Conservation (phyloP, 2,329 filamentous ascomycete species). For the Claviceps maximensis region DNA sequence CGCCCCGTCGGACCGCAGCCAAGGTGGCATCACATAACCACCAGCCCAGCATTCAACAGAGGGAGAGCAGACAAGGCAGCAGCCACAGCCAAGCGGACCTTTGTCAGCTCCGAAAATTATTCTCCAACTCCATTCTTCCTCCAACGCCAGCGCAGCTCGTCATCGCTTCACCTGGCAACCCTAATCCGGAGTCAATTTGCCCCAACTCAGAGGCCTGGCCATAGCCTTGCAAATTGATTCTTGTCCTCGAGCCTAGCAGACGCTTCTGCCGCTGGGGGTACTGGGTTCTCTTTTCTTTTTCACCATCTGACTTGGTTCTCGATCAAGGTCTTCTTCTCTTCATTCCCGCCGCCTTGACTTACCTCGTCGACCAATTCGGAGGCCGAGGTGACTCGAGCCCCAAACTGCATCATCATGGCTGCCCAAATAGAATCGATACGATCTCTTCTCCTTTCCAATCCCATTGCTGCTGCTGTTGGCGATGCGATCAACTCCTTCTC, state of each 20-base stretch:
- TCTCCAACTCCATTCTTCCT: constrained; percentile 13
- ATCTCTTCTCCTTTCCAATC: constrained; percentile 61
- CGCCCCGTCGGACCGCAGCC: background rate
- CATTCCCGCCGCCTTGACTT: background rate
- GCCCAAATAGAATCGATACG: constrained; percentile 37
- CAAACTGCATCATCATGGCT: constrained; percentile 32
- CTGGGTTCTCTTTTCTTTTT: background rate
- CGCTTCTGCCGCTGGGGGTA: constrained; percentile 2
- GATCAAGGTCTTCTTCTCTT: background rate
- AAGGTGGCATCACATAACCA: background rate
- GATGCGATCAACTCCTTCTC: constrained; percentile 74
- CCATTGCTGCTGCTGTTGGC: constrained; percentile 53
- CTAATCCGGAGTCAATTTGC: constrained; percentile 13
- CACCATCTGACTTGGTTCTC: background rate
- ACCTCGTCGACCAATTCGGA: constrained; percentile 4
- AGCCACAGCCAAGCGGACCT: background rate
- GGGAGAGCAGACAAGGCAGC: no score
- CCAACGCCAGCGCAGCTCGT: constrained; percentile 16
- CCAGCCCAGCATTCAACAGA: background rate
- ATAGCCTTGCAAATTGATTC: constrained; percentile 11
- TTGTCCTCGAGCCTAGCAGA: constrained; percentile 2
- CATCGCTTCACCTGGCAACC: constrained; percentile 19
- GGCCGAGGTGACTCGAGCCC: constrained; percentile 13
- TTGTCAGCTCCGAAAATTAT: constrained; percentile 19
- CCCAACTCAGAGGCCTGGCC: constrained; percentile 11